A percentile compares a stretch with the other conserved stretches of the same genome.
Evolutionary conservation across 352 stramenopile genomes (phyloP).

Genomic region (Phytophthora multivora): DNA sequence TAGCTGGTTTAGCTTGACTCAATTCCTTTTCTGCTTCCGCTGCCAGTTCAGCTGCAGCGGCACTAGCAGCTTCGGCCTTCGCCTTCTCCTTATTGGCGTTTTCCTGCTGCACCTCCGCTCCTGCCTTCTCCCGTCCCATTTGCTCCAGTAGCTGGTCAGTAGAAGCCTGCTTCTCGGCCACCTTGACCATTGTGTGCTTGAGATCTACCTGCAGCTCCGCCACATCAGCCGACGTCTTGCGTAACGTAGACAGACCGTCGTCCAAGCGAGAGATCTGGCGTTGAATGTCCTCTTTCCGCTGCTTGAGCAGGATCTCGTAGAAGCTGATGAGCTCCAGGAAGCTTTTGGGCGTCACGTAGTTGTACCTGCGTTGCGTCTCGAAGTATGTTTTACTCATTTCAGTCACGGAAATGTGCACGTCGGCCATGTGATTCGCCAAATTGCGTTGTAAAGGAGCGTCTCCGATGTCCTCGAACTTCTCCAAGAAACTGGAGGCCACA

Average conservation of each 20-base stretch:
- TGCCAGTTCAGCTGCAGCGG: constrained; percentile 92
- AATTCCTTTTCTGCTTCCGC: constrained; percentile 95
- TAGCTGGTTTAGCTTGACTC: constrained; percentile 94
- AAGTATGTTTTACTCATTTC: constrained; percentile 96
- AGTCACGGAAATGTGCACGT: constrained; percentile 97
- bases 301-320: constrained; percentile 96
- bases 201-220: constrained; percentile 95
- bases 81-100: constrained; percentile 95
- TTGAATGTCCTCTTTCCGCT: constrained; percentile 95
- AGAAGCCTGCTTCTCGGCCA: constrained; percentile 96
- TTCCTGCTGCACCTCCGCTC: constrained; percentile 93
- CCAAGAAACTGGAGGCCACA: constrained; percentile 95
- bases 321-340: constrained; percentile 98
- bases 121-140: constrained; percentile 93
- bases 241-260: constrained; percentile 95
- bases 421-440: constrained; percentile 97
- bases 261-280: constrained; percentile 96
- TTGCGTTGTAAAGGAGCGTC: constrained; percentile 84
- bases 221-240: constrained; percentile 96
- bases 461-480: constrained; percentile 94
- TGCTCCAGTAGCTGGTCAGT: constrained; percentile 95
- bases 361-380: constrained; percentile 95
- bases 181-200: constrained; percentile 95
- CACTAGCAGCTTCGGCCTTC: constrained; percentile 93
- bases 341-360: constrained; percentile 98